These are phyloP conservation scores for Theileria equi DNA, from an alignment of 169 alveolate species.

Conservation along the genomic window DNA sequence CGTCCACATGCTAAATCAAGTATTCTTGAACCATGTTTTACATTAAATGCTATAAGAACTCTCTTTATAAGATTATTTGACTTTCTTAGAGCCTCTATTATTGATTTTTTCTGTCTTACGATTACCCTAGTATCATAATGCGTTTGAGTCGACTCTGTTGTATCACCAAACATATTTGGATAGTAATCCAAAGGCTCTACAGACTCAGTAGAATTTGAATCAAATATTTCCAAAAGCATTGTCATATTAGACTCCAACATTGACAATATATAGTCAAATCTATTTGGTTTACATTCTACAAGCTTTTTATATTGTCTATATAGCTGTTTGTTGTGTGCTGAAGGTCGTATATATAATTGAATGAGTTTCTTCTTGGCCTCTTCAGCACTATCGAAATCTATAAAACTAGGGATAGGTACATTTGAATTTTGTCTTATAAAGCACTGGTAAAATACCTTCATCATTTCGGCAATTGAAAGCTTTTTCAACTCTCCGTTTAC, in stretches of 20 bases:
- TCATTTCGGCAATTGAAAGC: slow-evolving; percentile 7
- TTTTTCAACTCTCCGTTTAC: slow-evolving; percentile 38
- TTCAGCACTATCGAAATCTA: slow-evolving; percentile 54
- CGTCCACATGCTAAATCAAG: slow-evolving; percentile 88
- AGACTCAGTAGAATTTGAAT: not conserved
- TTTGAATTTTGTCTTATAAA: slow-evolving; percentile 5
- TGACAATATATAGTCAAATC: slow-evolving; percentile 49
- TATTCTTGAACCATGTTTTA: slow-evolving; percentile 67
- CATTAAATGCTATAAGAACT: slow-evolving; percentile 66
- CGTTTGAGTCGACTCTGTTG: slow-evolving; percentile 73
- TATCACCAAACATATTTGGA: slow-evolving; percentile 81
- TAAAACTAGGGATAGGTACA: not conserved
- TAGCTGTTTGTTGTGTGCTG: slow-evolving; percentile 9
- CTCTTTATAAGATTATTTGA: slow-evolving; percentile 80
- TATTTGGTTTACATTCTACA: slow-evolving; percentile 15
- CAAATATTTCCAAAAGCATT: slow-evolving; percentile 48
- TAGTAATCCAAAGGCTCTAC: slow-evolving; percentile 65
- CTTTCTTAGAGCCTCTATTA: slow-evolving; percentile 75
- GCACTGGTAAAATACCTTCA: slow-evolving; percentile 22
- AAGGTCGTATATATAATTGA: slow-evolving; percentile 1
- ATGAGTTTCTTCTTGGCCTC: slow-evolving; percentile 32
- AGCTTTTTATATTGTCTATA: slow-evolving; percentile 35
- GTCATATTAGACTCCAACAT: slow-evolving; percentile 40
- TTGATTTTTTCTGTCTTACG: slow-evolving; percentile 75
- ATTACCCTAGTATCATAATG: slow-evolving; percentile 80